These are phyloP conservation scores for Zygotorulaspora florentina DNA, from an alignment of 805 yeast species.

Conservation along the genomic window DNA sequence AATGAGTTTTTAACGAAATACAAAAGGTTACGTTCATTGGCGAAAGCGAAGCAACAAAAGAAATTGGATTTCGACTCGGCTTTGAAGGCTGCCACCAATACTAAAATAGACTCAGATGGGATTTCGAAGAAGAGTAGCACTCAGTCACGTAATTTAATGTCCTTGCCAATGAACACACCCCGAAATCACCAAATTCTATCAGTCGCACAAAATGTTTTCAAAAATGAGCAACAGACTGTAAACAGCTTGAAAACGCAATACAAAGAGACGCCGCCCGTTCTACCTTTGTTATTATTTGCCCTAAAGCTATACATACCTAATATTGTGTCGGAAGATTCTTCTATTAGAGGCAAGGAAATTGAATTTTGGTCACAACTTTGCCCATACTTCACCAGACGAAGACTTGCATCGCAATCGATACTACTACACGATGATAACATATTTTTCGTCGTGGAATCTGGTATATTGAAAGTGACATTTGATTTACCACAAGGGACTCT, in stretches of 20 bases:
- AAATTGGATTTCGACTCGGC: constrained; percentile 11
- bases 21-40: constrained; percentile 33
- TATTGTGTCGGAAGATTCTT: constrained; percentile 23
- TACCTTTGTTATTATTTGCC: constrained; percentile 29
- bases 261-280: constrained; percentile 24
- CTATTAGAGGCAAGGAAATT: constrained; percentile 38
- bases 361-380: constrained; percentile 63
- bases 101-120: constrained; percentile 1
- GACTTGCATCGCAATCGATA: constrained; percentile 50
- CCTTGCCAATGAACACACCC: constrained; percentile 37
- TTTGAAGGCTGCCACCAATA: constrained; percentile 9
- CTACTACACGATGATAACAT: constrained; percentile 29
- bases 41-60: constrained; percentile 14
- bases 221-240: constrained; percentile 29
- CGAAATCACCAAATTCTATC: constrained; percentile 39
- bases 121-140: constrained; percentile 2
- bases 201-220: constrained; percentile 37
- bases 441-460: constrained; percentile 56
- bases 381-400: constrained; percentile 50
- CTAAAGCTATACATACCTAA: constrained; percentile 29
- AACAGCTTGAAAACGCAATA: constrained; percentile 18
- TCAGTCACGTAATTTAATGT: constrained; percentile 12
- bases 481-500: constrained; percentile 42
- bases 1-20: constrained; percentile 63
- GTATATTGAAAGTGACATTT: constrained; percentile 50